Conservation (phyloP, 345 rosid species). For the Aurinia saxatilis region DNA sequence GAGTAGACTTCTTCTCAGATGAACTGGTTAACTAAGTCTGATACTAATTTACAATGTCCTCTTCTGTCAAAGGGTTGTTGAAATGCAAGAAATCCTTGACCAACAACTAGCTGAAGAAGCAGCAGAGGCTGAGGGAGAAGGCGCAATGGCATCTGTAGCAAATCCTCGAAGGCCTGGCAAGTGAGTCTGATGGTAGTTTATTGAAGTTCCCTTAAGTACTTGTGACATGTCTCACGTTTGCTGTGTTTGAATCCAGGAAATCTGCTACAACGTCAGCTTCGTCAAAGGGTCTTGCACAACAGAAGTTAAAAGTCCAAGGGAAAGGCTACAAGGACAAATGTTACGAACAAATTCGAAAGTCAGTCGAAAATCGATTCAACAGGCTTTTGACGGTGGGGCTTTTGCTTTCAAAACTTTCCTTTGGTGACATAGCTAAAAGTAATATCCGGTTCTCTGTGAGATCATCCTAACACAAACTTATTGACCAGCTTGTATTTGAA, state of each 20-base stretch:
- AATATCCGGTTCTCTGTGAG: conserved; percentile 2
- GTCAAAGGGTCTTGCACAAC: conserved; percentile 55
- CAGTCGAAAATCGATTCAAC: conserved; percentile 84
- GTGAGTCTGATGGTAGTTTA: conserved; percentile 32
- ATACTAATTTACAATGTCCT: conserved; percentile 6
- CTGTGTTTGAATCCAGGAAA: conserved; percentile 45
- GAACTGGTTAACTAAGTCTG: background rate
- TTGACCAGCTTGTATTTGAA: conserved; percentile 72
- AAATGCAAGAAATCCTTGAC: conserved; percentile 99
- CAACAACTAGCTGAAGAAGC: conserved; percentile 98
- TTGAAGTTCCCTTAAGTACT: background rate
- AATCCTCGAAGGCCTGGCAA: conserved; percentile 89
- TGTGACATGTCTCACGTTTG: background rate
- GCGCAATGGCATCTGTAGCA: conserved; percentile 82
- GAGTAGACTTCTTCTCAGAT: background rate
- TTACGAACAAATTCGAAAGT: conserved; percentile 82
- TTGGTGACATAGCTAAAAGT: conserved; percentile 1
- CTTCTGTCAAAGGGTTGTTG: conserved; percentile 67
- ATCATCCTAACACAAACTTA: conserved; percentile 25
- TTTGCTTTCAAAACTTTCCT: background rate
- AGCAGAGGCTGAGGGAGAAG: conserved; percentile 99
- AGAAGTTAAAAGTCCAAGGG: conserved; percentile 76
- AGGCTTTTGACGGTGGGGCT: conserved; percentile 69
- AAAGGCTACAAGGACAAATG: conserved; percentile 97
- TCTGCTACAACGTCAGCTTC: conserved; percentile 46